Evolutionary conservation across 2,329 filamentous ascomycete genomes (phyloP).

Genomic region (Pseudocercospora eumusae): DNA sequence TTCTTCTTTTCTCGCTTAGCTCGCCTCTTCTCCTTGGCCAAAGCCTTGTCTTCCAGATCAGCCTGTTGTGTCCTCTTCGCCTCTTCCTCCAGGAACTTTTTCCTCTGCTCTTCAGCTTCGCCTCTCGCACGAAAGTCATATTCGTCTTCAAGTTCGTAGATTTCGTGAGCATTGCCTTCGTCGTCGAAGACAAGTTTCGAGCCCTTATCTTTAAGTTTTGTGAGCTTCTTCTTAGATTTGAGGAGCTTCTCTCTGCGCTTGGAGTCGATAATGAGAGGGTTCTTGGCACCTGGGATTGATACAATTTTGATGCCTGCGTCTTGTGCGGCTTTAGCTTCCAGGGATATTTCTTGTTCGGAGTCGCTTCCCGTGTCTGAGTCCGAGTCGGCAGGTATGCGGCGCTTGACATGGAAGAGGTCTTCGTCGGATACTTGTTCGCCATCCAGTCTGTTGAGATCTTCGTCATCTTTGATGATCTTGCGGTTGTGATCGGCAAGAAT

Average conservation of each 20-base stretch:
- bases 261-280: slow-evolving; percentile 82
- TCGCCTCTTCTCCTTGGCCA: slow-evolving; percentile 73
- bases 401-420: slow-evolving; percentile 87
- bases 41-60: slow-evolving; percentile 79
- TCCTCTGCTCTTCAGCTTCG: slow-evolving; percentile 71
- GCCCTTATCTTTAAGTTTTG: slow-evolving; percentile 86
- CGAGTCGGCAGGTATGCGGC: slow-evolving; percentile 66
- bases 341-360: slow-evolving; percentile 42
- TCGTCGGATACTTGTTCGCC: slow-evolving; percentile 49
- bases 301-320: slow-evolving; percentile 60
- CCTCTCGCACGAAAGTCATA: slow-evolving; percentile 75
- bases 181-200: slow-evolving; percentile 90
- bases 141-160: slow-evolving; percentile 88
- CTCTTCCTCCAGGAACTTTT: slow-evolving; percentile 76
- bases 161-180: slow-evolving; percentile 77
- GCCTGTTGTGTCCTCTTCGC: slow-evolving; percentile 68
- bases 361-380: slow-evolving; percentile 55
- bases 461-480: slow-evolving; percentile 70
- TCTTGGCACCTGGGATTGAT: slow-evolving; percentile 63
- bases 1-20: slow-evolving; percentile 76
- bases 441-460: slow-evolving; percentile 39
- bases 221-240: slow-evolving; percentile 88
- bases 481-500: slow-evolving; percentile 91
- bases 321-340: slow-evolving; percentile 51
- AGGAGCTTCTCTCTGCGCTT: slow-evolving; percentile 95